Evolutionary conservation across 2,329 filamentous ascomycete species (phyloP).

Genomic region (Grosmannia serpens): DNA sequence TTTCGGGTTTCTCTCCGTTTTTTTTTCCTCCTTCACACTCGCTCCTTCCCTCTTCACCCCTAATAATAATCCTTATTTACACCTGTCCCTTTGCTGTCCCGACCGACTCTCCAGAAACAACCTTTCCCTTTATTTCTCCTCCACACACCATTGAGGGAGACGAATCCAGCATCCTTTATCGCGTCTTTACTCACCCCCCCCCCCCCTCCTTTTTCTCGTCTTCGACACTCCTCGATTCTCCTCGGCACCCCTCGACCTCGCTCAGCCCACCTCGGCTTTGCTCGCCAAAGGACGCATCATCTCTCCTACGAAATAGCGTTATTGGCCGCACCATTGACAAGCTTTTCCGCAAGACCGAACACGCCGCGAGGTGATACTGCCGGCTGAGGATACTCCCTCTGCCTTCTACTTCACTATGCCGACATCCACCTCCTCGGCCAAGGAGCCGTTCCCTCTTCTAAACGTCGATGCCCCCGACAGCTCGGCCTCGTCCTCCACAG

Average conservation of each 20-base stretch:
- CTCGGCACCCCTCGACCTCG: background rate
- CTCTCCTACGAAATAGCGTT: background rate
- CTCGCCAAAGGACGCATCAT: background rate
- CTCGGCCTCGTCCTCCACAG: conserved; percentile 29
- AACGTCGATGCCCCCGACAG: conserved; percentile 22
- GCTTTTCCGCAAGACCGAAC: too few species aligned
- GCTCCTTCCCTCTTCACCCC: background rate
- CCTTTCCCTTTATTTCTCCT: background rate
- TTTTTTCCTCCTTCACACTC: background rate
- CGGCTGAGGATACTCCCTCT: background rate
- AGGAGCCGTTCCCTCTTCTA: conserved; percentile 45
- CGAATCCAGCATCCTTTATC: background rate
- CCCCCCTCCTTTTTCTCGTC: background rate
- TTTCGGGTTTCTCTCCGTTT: background rate
- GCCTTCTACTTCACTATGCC: background rate
- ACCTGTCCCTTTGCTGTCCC: background rate
- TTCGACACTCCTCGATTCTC: background rate
- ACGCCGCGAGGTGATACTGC: background rate
- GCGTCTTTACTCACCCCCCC: background rate
- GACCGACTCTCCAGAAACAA: background rate
- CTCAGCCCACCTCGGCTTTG: background rate
- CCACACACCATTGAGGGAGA: background rate
- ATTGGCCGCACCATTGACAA: background rate
- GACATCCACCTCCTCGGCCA: conserved; percentile 11
- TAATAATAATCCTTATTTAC: too few species aligned